These are phyloP conservation scores for Aspergillus uvarum DNA, from an alignment of 2,329 filamentous ascomycete species.

Conservation along the genomic window DNA sequence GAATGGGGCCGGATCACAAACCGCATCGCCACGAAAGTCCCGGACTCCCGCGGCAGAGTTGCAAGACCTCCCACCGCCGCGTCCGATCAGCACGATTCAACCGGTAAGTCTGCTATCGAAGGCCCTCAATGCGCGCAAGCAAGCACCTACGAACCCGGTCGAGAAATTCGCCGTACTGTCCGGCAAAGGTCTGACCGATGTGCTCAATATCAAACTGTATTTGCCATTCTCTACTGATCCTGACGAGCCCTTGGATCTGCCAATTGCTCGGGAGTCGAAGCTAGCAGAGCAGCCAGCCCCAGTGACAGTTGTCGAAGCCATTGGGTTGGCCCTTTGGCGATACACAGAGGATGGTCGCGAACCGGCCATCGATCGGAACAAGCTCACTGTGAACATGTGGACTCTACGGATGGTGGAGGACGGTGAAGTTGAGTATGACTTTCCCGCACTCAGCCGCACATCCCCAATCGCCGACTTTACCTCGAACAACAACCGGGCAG, in stretches of 20 bases:
- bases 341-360: conserved; percentile 60
- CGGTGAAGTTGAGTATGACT: conserved; percentile 66
- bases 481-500: conserved; percentile 65
- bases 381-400: conserved; percentile 63
- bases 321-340: conserved; percentile 62
- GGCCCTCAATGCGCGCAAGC: conserved; percentile 57
- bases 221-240: conserved; percentile 59
- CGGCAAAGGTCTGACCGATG: conserved; percentile 60
- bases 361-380: conserved; percentile 52
- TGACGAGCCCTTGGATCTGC: conserved; percentile 58
- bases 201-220: conserved; percentile 64
- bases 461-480: conserved; percentile 63
- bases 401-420: conserved; percentile 67
- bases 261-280: conserved; percentile 56
- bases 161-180: conserved; percentile 61
- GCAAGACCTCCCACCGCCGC: conserved; percentile 59
- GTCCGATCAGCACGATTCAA: conserved; percentile 59
- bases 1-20: conserved; percentile 33
- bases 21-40: conserved; percentile 54
- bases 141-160: conserved; percentile 60
- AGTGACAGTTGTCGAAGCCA: conserved; percentile 62
- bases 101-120: conserved; percentile 60
- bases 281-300: conserved; percentile 49
- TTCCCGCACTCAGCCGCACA: conserved; percentile 58
- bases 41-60: conserved; percentile 50